Percentiles rank a stretch among this genome's conserved stretches.
Conservation (phyloP, 352 stramenopile genomes). For the Phytophthora boehmeriae region DNA sequence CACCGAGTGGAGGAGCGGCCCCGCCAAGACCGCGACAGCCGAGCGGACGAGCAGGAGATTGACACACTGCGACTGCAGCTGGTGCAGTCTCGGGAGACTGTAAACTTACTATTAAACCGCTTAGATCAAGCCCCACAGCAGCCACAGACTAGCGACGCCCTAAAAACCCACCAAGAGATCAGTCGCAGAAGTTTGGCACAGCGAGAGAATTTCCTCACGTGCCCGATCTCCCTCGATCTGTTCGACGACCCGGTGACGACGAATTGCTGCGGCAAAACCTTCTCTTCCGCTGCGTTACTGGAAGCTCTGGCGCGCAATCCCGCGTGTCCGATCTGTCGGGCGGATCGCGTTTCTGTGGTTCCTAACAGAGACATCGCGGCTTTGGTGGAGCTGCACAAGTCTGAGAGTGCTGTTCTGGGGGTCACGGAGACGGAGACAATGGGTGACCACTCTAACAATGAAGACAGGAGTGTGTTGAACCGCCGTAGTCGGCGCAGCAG, state of each 20-base stretch:
- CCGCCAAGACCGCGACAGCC: too few relatives aligned
- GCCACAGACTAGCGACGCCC: slow-evolving; percentile 4
- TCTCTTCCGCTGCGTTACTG: slow-evolving; percentile 8
- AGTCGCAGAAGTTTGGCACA: slow-evolving; percentile 5
- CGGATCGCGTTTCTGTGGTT: slow-evolving; percentile 1
- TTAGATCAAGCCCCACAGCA: too few relatives aligned
- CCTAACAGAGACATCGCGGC: slow-evolving; percentile 12
- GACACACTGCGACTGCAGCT: too few relatives aligned
- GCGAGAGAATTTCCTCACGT: slow-evolving; percentile 16
- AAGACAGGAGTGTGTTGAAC: too few relatives aligned
- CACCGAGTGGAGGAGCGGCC: too few relatives aligned
- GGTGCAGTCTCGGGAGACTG: too few relatives aligned
- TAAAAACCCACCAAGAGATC: not conserved
- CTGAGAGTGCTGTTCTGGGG: slow-evolving; percentile 7
- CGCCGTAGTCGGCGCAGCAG: too few relatives aligned
- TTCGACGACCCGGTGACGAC: slow-evolving; percentile 22
- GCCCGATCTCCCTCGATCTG: slow-evolving; percentile 17
- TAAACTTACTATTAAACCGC: too few relatives aligned
- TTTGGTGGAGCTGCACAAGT: slow-evolving; percentile 14
- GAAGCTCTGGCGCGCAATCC: not conserved
- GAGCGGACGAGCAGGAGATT: too few relatives aligned
- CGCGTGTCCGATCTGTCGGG: slow-evolving; percentile 12
- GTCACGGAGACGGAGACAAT: too few relatives aligned
- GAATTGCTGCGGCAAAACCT: slow-evolving; percentile 19
- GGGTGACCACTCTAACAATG: too few relatives aligned